A percentile compares a stretch with the other conserved stretches of the same genome.
These are phyloP conservation scores for Camelina laxa DNA, from an alignment of 345 rosid genomes.

Conservation along the genomic window DNA sequence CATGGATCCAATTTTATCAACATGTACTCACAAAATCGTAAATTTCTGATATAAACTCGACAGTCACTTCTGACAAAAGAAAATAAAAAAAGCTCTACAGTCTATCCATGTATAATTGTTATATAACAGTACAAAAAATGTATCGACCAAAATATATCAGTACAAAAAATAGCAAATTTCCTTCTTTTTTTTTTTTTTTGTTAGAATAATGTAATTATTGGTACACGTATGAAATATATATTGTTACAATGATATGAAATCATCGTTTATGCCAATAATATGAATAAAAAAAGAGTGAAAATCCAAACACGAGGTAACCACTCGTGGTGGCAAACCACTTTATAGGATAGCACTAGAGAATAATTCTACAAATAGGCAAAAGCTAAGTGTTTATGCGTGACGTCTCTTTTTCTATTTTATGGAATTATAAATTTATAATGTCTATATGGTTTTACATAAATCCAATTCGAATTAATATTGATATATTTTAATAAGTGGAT, in stretches of 20 bases:
- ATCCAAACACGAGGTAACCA: conserved; percentile 41
- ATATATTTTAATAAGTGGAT: too few species aligned
- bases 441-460: too few species aligned
- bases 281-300: conserved; percentile 6
- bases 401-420: conserved; percentile 42
- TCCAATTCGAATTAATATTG: too few species aligned
- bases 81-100: background rate
- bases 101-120: background rate
- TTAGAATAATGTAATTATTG: background rate
- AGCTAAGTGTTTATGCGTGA: conserved; percentile 37
- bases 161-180: too few species aligned
- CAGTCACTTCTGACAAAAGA: background rate
- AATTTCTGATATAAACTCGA: background rate
- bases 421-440: background rate
- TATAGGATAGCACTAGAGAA: conserved; percentile 43
- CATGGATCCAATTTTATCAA: conserved; percentile 25
- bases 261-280: conserved; percentile 34
- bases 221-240: background rate
- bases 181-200: too few species aligned
- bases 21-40: background rate
- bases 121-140: background rate
- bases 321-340: conserved; percentile 50
- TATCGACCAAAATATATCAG: background rate
- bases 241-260: background rate
- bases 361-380: conserved; percentile 39